phyloP scores from a whole-genome alignment of 208 protist genomes.

The Novymonas esmeraldas region DNA sequence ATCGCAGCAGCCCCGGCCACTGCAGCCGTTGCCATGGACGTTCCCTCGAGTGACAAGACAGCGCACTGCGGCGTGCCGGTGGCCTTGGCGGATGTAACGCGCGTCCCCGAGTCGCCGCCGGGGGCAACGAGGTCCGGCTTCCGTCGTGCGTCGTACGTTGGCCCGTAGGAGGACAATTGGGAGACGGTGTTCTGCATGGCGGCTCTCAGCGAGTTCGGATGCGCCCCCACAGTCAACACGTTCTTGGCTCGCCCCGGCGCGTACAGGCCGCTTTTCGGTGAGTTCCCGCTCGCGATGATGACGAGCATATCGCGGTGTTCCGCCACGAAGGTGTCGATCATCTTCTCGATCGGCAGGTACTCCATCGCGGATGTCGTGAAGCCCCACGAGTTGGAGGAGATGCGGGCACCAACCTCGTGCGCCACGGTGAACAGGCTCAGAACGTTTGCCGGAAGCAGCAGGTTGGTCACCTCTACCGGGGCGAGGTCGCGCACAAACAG shows the following conservation, averaged over 20 bases:
- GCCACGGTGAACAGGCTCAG: constrained; percentile 58
- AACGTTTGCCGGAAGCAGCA: constrained; percentile 59
- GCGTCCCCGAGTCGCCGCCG: constrained; percentile 39
- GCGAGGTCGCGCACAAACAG: constrained; percentile 78
- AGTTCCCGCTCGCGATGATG: constrained; percentile 84
- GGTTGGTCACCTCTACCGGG: constrained; percentile 2
- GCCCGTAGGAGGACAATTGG: constrained; percentile 57
- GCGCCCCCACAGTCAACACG: constrained; percentile 80
- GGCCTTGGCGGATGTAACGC: constrained; percentile 10
- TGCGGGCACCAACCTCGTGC: constrained; percentile 65
- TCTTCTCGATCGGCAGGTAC: constrained; percentile 71
- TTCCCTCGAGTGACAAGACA: constrained; percentile 53
- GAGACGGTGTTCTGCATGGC: constrained; percentile 43
- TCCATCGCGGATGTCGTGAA: constrained; percentile 20
- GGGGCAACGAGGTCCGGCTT: constrained; percentile 89
- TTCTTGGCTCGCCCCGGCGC: constrained; percentile 84
- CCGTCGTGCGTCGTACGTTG: constrained; percentile 76
- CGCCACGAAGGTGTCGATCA: constrained; percentile 66
- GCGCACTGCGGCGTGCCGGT: constrained; percentile 28
- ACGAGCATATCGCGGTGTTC: constrained; percentile 68
- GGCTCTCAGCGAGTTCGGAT: constrained; percentile 43
- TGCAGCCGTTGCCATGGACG: constrained; percentile 92
- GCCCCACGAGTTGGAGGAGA: constrained; percentile 92
- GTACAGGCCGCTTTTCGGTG: constrained; percentile 16
- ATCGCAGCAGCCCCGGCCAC: constrained; percentile 77